Percentiles rank a stretch among this genome's conserved stretches.
Conservation (phyloP, 257 asterid species). For the Cynanchum wilfordii region DNA sequence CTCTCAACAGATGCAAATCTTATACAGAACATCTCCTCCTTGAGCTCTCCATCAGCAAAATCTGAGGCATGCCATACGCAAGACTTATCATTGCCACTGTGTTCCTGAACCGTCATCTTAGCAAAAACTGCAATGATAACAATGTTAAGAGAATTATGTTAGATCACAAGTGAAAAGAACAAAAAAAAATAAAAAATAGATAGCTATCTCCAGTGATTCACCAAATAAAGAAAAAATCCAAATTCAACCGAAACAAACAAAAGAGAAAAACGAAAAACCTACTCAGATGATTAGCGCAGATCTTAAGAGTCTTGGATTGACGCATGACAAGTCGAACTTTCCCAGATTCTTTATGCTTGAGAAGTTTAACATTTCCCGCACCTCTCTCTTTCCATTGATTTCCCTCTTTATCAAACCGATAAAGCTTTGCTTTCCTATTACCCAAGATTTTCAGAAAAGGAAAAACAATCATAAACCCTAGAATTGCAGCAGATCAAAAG, state of each 20-base stretch:
- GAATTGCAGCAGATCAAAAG: conserved; percentile 17
- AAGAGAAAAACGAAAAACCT: neutral
- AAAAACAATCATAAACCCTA: conserved; percentile 9
- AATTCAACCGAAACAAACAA: neutral
- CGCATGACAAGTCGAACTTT: conserved; percentile 53
- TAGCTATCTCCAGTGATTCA: neutral
- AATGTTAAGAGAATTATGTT: neutral
- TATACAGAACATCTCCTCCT: conserved; percentile 43
- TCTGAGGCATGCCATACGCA: conserved; percentile 53
- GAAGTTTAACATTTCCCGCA: conserved; percentile 41
- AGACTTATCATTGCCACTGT: conserved; percentile 43
- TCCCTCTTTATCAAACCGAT: conserved; percentile 44
- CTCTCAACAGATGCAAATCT: conserved; percentile 46
- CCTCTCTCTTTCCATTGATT: conserved; percentile 59
- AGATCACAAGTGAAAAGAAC: conserved; percentile 6
- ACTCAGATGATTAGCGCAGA: conserved; percentile 53
- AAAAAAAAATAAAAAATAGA: neutral
- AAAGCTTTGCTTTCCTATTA: conserved; percentile 42
- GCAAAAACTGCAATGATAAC: conserved; percentile 27
- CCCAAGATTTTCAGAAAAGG: neutral
- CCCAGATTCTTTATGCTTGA: conserved; percentile 39
- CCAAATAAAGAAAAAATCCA: neutral
- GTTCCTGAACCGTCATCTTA: conserved; percentile 44
- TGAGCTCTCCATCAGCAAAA: conserved; percentile 49
- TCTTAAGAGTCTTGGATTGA: conserved; percentile 48